Evolutionary conservation across 192 early-diverging fungal species (phyloP).

Genomic region (Linnemannia zychae): DNA sequence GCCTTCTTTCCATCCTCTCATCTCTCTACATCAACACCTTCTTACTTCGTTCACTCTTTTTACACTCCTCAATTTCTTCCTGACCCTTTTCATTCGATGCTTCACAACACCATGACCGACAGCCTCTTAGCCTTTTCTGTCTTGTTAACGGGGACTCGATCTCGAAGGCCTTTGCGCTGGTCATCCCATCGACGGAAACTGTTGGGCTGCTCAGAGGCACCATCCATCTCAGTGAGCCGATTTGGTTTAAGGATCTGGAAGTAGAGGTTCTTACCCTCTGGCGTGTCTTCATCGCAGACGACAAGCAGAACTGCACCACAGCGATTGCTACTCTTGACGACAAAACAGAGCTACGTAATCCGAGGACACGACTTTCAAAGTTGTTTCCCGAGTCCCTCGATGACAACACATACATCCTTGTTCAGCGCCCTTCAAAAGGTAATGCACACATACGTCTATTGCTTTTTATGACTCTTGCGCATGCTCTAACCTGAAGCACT

Average conservation of each 20-base stretch:
- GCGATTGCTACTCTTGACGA: neutral
- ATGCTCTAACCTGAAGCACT: neutral
- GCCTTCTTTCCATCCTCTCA: neutral
- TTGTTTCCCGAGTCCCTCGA: slow-evolving; percentile 15
- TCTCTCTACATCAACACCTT: neutral
- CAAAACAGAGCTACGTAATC: neutral
- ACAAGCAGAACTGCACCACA: neutral
- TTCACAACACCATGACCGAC: neutral
- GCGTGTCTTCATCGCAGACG: neutral
- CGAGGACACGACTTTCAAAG: slow-evolving; percentile 9
- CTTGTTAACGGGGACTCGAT: neutral
- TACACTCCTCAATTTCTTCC: neutral
- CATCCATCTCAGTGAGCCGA: neutral
- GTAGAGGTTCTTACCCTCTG: slow-evolving; percentile 5
- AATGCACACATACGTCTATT: slow-evolving; percentile 1
- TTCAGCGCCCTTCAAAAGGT: slow-evolving; percentile 10
- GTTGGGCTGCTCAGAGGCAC: too few species aligned
- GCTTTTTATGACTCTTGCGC: neutral
- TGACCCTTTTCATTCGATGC: too few species aligned
- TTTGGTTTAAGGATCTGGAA: neutral
- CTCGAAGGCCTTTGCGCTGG: neutral
- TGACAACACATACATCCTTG: slow-evolving; percentile 23
- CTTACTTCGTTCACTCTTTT: neutral
- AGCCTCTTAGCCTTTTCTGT: neutral
- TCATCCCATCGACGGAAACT: neutral